Conservation (phyloP, 768 basidiomycete species). For the Phaeolepiota aurea region DNA sequence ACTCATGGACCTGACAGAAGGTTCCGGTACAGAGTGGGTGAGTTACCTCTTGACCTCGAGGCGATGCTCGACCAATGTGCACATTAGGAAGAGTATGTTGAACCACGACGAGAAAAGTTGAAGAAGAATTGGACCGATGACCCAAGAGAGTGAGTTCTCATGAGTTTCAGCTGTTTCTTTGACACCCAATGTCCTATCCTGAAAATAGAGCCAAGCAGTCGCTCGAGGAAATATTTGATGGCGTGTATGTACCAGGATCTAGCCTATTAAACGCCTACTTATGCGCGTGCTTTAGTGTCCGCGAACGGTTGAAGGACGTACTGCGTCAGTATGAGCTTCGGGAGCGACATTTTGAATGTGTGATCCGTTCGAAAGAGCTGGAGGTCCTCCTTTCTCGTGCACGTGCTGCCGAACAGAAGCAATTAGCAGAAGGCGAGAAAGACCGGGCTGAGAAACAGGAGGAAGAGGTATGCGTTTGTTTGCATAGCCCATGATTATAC, state of each 20-base stretch:
- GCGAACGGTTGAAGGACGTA: slow-evolving; percentile 81
- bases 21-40: slow-evolving; percentile 55
- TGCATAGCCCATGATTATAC: slow-evolving; percentile 8
- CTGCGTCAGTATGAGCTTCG: slow-evolving; percentile 84
- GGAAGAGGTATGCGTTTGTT: slow-evolving; percentile 53
- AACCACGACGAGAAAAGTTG: slow-evolving; percentile 59
- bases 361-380: slow-evolving; percentile 86
- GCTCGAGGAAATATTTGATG: slow-evolving; percentile 78
- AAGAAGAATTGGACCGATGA: slow-evolving; percentile 79
- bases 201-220: slow-evolving; percentile 56
- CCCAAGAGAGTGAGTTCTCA: slow-evolving; percentile 54
- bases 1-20: slow-evolving; percentile 82
- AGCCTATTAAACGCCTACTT: slow-evolving; percentile 2
- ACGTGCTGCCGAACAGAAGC: slow-evolving; percentile 81
- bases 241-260: slow-evolving; percentile 49
- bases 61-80: too few species aligned
- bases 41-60: slow-evolving; percentile 16
- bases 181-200: slow-evolving; percentile 5
- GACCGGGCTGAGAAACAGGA: slow-evolving; percentile 57
- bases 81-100: slow-evolving; percentile 53
- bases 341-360: slow-evolving; percentile 88
- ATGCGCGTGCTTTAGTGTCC: slow-evolving; percentile 40
- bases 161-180: slow-evolving; percentile 1
- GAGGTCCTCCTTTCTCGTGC: slow-evolving; percentile 83
- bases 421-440: slow-evolving; percentile 73